Evolutionary conservation across 1,284 basidiomycete species (phyloP).

Genomic region (Ustilago shanxiensis): DNA sequence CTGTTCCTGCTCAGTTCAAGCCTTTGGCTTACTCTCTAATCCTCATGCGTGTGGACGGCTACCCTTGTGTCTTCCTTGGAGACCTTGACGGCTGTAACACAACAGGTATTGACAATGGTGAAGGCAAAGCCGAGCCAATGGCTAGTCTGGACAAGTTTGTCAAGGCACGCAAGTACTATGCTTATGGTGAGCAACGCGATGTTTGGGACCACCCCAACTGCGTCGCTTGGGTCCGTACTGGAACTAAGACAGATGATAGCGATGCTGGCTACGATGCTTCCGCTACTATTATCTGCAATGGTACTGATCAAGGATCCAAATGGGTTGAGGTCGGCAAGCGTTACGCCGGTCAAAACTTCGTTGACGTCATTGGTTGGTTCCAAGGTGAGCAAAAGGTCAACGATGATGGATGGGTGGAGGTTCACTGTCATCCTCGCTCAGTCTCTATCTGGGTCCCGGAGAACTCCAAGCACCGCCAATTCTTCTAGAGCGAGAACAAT

Average conservation of each 20-base stretch:
- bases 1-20: conserved; percentile 75
- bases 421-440: conserved; percentile 44
- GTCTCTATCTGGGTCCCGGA: conserved; percentile 55
- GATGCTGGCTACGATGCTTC: conserved; percentile 52
- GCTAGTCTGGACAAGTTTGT: conserved; percentile 72
- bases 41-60: conserved; percentile 83
- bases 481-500: conserved; percentile 18
- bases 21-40: conserved; percentile 84
- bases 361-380: conserved; percentile 59
- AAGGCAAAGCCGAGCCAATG: conserved; percentile 70
- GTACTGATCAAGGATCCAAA: conserved; percentile 50
- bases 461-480: conserved; percentile 44
- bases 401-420: conserved; percentile 59
- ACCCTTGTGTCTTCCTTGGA: conserved; percentile 94
- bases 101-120: conserved; percentile 46
- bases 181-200: conserved; percentile 73
- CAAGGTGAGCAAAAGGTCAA: conserved; percentile 52
- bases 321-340: conserved; percentile 58
- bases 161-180: conserved; percentile 73
- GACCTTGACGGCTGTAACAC: conserved; percentile 77
- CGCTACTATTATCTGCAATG: conserved; percentile 61
- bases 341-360: conserved; percentile 50
- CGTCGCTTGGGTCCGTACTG: conserved; percentile 56
- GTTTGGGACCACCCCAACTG: conserved; percentile 63
- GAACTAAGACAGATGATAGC: conserved; percentile 27